Conservation (phyloP, 2,329 filamentous ascomycete species). For the Bipolaris oryzae region DNA sequence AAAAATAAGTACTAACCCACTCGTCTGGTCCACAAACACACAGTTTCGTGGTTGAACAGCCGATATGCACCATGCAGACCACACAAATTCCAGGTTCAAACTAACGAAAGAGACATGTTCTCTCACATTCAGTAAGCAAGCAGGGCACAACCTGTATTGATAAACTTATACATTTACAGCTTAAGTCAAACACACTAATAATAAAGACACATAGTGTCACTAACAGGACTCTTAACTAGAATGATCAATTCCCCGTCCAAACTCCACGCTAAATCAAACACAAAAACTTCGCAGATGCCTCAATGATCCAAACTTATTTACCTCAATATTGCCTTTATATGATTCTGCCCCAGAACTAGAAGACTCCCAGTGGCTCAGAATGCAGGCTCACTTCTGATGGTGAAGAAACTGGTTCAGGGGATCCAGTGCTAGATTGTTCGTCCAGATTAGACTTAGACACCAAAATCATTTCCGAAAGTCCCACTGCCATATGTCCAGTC, state of each 20-base stretch:
- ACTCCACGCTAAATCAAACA: conserved; percentile 9
- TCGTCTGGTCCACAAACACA: no score
- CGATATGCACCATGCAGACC: no score
- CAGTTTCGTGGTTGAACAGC: no score
- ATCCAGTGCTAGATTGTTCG: background rate
- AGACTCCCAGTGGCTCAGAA: background rate
- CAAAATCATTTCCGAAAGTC: conserved; percentile 41
- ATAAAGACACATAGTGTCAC: background rate
- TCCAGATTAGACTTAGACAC: conserved; percentile 12
- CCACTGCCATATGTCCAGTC: conserved; percentile 43
- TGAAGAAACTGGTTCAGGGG: background rate
- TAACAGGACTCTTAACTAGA: background rate
- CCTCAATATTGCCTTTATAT: no score
- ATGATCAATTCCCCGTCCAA: background rate
- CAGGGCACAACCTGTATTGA: background rate
- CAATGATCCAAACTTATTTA: no score
- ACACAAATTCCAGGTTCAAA: no score
- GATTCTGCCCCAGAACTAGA: background rate
- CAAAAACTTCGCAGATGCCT: background rate
- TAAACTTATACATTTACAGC: no score
- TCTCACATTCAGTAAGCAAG: no score
- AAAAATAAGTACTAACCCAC: no score
- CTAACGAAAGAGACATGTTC: no score
- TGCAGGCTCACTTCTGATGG: background rate
- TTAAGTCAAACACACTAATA: background rate